Base-by-base conservation (phyloP, 2,329 filamentous ascomycete genomes). In the Xylariaceae sp. region DNA sequence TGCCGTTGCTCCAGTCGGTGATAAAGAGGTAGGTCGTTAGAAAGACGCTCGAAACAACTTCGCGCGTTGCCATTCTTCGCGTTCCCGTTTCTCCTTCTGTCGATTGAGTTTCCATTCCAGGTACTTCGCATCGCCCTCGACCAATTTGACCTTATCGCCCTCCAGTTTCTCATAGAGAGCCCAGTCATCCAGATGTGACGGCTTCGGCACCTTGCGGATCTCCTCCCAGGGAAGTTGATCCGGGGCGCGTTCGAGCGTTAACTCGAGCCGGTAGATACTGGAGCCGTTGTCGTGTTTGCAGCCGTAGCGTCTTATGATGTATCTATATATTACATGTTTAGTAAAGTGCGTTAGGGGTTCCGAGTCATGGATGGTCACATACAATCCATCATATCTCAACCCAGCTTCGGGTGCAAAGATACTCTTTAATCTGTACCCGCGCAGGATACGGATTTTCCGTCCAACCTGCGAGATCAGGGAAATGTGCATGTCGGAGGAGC, bases 141-240 rank as follows among this genome's bases (percentile, higher is more conserved):
- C 66, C 53, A 74, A 64, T 58, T 73, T 74, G 55, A 78, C 72
- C 67, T 74, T 73, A 54, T 76, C 76, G 9, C 72, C 75, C 67
- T 81, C 75, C 35, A 76, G 67, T 62, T 76, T 77, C 63, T 80
- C 74, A 68, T 79, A 84, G 7, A 82, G 65, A 1, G 72, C 60
- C 81, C 80, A 85, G 59, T 85, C 82, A 60, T 85, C 83, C 4
- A 82, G 64, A 67, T 85, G 79, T 1, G 81, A 82, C 1, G 82
- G 82, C 9, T 69, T 74, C 0, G 82, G 82, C 10, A 82, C 73
- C n/a, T 64, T 58, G n/a, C 69, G 62, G 7, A 84, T 64, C 4
- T 77, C 72, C 6, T 76, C 69, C 61, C 82, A 71, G 1, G 77
- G 63, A 1, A 58, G 71, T 64, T 83, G 80, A 9, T 71, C 73